Evolutionary conservation across 176 grass and related monocot genomes (phyloP).

Genomic region (Cenchrus fungigraminus): DNA sequence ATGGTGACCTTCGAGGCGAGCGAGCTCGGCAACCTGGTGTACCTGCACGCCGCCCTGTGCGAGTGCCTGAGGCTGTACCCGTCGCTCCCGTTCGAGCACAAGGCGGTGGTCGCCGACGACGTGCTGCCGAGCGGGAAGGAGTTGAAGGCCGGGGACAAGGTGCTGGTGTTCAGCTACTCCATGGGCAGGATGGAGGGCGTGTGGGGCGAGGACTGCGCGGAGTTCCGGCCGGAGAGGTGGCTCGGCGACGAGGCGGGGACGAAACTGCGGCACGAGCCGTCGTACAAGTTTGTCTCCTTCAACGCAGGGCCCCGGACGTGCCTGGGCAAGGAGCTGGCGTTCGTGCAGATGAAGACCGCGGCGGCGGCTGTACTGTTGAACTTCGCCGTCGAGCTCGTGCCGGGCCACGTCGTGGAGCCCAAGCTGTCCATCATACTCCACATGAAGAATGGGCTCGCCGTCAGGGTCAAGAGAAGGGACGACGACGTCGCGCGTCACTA

Average conservation of each 20-base stretch:
- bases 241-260: constrained; percentile 23
- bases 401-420: constrained; percentile 61
- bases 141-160: constrained; percentile 49
- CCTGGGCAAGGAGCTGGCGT: constrained; percentile 83
- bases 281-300: constrained; percentile 88
- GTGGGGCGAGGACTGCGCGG: constrained; percentile 84
- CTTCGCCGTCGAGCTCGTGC: constrained; percentile 57
- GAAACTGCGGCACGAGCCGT: constrained; percentile 70
- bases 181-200: constrained; percentile 76
- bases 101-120: constrained; percentile 59
- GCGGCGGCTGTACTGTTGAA: constrained; percentile 67
- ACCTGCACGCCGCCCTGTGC: constrained; percentile 76
- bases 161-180: constrained; percentile 64
- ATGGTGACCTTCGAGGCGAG: constrained; percentile 58
- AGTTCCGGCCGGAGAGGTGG: constrained; percentile 85
- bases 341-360: constrained; percentile 77
- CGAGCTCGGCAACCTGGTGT: constrained; percentile 57
- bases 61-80: constrained; percentile 80
- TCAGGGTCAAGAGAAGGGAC: constrained; percentile 55
- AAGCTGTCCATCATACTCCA: constrained; percentile 91
- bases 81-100: constrained; percentile 84
- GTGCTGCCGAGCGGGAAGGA: constrained; percentile 72
- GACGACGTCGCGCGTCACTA: not conserved
- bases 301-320: constrained; percentile 81
- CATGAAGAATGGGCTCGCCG: constrained; percentile 74